Conservation (phyloP, 164 flowering plant species). For the Chloranthus sessilifolius region DNA sequence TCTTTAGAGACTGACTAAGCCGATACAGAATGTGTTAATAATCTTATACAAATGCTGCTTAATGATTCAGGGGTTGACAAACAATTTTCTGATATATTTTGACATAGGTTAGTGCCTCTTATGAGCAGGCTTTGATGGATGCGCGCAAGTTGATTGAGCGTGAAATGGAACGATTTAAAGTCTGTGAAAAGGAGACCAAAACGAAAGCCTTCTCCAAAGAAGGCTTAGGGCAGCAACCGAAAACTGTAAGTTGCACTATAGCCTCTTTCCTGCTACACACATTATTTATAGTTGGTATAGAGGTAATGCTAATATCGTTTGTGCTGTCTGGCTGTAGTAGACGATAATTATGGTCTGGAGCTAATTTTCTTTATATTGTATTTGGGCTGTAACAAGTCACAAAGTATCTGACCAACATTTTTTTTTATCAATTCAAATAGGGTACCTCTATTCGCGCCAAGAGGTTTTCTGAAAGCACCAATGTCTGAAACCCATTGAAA, state of each 20-base stretch:
- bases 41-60: background rate
- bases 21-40: no score
- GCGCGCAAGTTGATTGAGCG: slow-evolving; percentile 89
- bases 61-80: slow-evolving; percentile 11
- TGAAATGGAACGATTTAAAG: slow-evolving; percentile 96
- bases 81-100: slow-evolving; percentile 38
- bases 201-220: slow-evolving; percentile 97
- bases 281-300: background rate
- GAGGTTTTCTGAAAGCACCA: no score
- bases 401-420: no score
- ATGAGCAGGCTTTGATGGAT: slow-evolving; percentile 95
- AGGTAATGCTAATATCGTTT: background rate
- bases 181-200: slow-evolving; percentile 93
- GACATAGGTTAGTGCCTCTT: slow-evolving; percentile 96
- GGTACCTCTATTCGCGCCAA: no score
- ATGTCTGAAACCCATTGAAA: no score
- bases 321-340: background rate
- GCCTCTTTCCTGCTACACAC: background rate
- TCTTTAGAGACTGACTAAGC: background rate
- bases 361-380: background rate
- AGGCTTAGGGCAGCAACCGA: slow-evolving; percentile 93
- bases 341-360: background rate
- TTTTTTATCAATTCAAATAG: no score
- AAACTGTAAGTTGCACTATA: slow-evolving; percentile 54
- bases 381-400: background rate